Base-by-base conservation (phyloP, 2,329 filamentous ascomycete species). In the Neonectria magnoliae region DNA sequence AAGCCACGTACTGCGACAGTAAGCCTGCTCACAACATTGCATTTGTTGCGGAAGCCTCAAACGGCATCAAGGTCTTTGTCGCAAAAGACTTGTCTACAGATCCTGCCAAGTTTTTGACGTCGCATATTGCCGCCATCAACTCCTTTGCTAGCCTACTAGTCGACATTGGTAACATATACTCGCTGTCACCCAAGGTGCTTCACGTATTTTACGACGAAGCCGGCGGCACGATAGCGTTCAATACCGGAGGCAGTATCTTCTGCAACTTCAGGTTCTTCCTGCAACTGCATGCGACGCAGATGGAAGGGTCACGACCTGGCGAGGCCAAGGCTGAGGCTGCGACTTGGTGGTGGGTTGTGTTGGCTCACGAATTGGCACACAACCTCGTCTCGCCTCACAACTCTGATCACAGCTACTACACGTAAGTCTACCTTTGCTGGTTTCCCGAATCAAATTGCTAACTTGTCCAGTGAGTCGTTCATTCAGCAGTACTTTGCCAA, bases 311-410 rank as follows among this genome's bases (percentile, higher is more conserved):
- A 47, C 70, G 56, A 22, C 75, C 52, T 25, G 77, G 77, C 2
- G 80, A 84, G 58, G 87, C 82, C 16, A 88, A 83, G 76, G 84
- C 88, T 4, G 91, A 96, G 65, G 93, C 93, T 3, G 83, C 89
- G 62, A 87, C 91, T 1, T 97, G 94, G 84, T 98, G 95, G 95
- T 98, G 92, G 88, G 92, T 97, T 68, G 94, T 96, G n/a, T 78
- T 98, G 66, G 97, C 94, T 67, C 96, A 99, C 77, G 97, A 99
- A 81, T 81, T 99, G 78, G 94, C 96, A 62, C 96, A 99, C 80
- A 99, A 99, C 77, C 81, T 99, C 59, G 93, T 97, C 9, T 81
- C 82, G 41, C 86, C 89, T 67, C 95, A 98, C 78, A 91, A 91
- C 74, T 84, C 91, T 16, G 87, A 91, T 58, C 93, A 97, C 79